A percentile compares a stretch with the other conserved stretches of the same genome.
Conservation (phyloP, 2,329 filamentous ascomycete species). For the Beauveria scarabaeidicola region DNA sequence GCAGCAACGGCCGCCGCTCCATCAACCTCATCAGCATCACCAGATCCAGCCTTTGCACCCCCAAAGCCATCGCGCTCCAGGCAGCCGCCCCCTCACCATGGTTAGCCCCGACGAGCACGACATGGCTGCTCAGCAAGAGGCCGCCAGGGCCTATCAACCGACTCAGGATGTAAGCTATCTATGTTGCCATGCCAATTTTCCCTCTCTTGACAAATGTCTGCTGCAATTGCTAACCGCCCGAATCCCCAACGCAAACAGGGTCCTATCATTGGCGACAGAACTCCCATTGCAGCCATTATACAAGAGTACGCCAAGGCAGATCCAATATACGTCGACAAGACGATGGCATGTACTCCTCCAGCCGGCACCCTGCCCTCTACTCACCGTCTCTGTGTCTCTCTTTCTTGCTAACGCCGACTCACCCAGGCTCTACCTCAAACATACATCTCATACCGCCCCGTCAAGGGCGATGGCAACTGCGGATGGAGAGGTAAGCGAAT, state of each 20-base stretch:
- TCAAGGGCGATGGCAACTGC: conserved; percentile 91
- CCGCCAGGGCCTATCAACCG: conserved; percentile 51
- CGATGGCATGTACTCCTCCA: conserved; percentile 53
- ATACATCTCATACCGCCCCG: conserved; percentile 79
- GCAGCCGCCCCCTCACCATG: conserved; percentile 20
- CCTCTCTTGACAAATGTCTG: background rate
- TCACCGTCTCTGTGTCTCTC: background rate
- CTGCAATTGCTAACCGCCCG: background rate
- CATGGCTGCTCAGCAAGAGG: conserved; percentile 50
- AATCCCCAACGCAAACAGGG: conserved; percentile 48
- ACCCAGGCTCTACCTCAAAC: conserved; percentile 66
- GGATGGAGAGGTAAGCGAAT: conserved; percentile 89
- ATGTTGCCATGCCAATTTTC: background rate
- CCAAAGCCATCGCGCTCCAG: background rate
- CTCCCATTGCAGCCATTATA: conserved; percentile 67
- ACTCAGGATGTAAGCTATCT: conserved; percentile 41
- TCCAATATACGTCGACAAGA: conserved; percentile 77
- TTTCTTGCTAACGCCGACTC: background rate
- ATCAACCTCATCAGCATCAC: conserved; percentile 14
- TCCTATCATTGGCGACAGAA: conserved; percentile 70
- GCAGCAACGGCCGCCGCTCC: conserved; percentile 11
- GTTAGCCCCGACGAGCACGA: conserved; percentile 31
- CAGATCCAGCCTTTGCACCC: background rate
- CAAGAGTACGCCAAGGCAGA: conserved; percentile 86
- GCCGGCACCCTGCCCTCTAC: background rate